Evolutionary conservation across 768 basidiomycete genomes (phyloP).

Genomic region (Russula ochroleuca): DNA sequence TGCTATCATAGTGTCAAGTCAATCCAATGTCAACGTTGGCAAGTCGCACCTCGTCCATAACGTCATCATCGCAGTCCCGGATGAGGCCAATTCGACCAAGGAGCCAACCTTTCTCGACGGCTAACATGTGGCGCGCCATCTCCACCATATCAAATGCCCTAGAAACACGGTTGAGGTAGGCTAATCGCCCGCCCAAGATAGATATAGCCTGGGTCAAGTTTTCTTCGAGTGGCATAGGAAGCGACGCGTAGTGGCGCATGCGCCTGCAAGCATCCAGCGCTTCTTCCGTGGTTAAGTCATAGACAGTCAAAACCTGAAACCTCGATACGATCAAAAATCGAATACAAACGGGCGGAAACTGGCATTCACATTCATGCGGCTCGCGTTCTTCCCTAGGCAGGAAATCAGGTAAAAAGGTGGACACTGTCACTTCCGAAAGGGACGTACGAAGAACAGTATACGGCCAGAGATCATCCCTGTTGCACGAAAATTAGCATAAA

Average conservation of each 20-base stretch:
- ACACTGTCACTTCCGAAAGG: background rate
- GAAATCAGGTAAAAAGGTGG: conserved; percentile 17
- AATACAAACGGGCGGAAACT: background rate
- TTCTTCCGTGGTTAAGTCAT: conserved; percentile 59
- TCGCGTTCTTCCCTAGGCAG: conserved; percentile 57
- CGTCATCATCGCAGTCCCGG: conserved; percentile 77
- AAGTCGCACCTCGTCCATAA: conserved; percentile 75
- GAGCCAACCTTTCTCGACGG: conserved; percentile 77
- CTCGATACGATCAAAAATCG: conserved; percentile 2
- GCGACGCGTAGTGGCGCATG: conserved; percentile 46
- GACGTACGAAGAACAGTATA: conserved; percentile 59
- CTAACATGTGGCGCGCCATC: conserved; percentile 60
- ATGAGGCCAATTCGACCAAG: conserved; percentile 77
- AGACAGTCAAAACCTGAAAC: conserved; percentile 61
- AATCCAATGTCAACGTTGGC: background rate
- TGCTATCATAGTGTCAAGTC: conserved; percentile 40
- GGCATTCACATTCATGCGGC: conserved; percentile 61
- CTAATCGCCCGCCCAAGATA: conserved; percentile 71
- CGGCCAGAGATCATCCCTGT: conserved; percentile 82
- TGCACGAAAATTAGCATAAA: background rate
- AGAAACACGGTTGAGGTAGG: conserved; percentile 68
- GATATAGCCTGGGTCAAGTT: conserved; percentile 48
- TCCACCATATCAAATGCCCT: conserved; percentile 56
- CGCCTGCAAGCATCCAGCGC: conserved; percentile 52
- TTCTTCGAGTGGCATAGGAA: conserved; percentile 35